Conservation (phyloP, 306 rosid genomes). For the Fragaria vesca region DNA sequence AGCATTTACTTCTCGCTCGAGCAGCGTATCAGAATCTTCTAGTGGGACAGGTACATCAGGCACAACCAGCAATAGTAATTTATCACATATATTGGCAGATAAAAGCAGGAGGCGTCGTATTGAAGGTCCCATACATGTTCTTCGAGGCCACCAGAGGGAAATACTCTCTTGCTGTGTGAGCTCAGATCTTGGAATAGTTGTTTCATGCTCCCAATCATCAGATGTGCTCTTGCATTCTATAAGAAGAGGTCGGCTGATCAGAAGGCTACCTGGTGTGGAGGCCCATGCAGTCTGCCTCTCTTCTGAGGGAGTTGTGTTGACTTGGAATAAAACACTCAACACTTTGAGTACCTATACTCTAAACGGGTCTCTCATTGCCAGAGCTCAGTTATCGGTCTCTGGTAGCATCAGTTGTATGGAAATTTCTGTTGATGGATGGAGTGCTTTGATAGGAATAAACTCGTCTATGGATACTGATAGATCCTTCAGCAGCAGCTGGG, state of each 20-base stretch:
- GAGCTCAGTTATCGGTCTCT: conserved; percentile 54
- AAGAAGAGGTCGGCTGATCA: conserved; percentile 73
- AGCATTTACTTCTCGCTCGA: conserved; percentile 49
- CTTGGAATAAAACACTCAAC: conserved; percentile 70
- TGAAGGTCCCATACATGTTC: conserved; percentile 89
- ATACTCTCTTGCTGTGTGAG: conserved; percentile 81
- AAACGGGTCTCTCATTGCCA: conserved; percentile 72
- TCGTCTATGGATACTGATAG: conserved; percentile 38
- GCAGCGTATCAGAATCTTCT: conserved; percentile 51
- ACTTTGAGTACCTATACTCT: conserved; percentile 75
- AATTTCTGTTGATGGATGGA: conserved; percentile 77
- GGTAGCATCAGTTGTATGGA: conserved; percentile 81
- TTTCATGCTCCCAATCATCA: conserved; percentile 75
- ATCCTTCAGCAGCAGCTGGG: conserved; percentile 40
- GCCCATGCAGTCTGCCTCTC: conserved; percentile 82
- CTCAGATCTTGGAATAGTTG: conserved; percentile 88
- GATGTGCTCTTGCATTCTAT: conserved; percentile 86
- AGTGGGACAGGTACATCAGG: conserved; percentile 38
- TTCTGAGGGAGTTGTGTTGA: conserved; percentile 75
- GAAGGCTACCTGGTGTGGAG: conserved; percentile 76
- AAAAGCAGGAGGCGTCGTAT: conserved; percentile 63
- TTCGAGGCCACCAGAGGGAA: conserved; percentile 85
- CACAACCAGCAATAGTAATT: conserved; percentile 51
- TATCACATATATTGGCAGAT: conserved; percentile 48
- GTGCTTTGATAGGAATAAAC: conserved; percentile 78